Evolutionary conservation across 768 basidiomycete species (phyloP).

Genomic region (Mycena capillaripes): DNA sequence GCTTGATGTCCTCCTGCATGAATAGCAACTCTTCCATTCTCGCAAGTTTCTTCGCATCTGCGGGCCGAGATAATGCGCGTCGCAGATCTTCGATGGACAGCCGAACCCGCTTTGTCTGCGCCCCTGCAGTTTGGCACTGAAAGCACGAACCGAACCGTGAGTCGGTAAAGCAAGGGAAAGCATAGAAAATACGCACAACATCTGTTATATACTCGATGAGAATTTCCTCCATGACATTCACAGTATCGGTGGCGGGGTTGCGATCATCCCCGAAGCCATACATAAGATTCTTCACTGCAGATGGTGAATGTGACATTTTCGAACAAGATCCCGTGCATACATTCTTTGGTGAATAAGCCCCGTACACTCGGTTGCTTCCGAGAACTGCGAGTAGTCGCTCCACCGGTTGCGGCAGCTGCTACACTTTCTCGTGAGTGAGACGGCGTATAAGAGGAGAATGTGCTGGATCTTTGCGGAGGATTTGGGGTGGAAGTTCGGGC

Average conservation of each 20-base stretch:
- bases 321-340: conserved; percentile 58
- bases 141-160: neutral
- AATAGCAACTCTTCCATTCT: conserved; percentile 93
- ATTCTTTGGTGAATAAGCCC: conserved; percentile 85
- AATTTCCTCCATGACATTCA: conserved; percentile 95
- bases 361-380: conserved; percentile 79
- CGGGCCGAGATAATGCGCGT: conserved; percentile 82
- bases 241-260: conserved; percentile 89
- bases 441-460: conserved; percentile 29
- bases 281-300: conserved; percentile 85
- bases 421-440: conserved; percentile 30
- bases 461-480: conserved; percentile 31
- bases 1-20: conserved; percentile 95
- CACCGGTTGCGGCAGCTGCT: conserved; percentile 54
- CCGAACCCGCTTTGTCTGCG: conserved; percentile 77
- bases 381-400: conserved; percentile 60
- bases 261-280: conserved; percentile 95
- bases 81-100: conserved; percentile 90
- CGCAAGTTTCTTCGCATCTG: conserved; percentile 94
- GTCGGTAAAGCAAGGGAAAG: neutral
- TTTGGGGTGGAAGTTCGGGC: conserved; percentile 32
- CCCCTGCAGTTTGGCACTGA: conserved; percentile 83
- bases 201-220: conserved; percentile 92
- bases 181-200: conserved; percentile 71
- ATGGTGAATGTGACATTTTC: conserved; percentile 29